Evolutionary conservation across 192 early-diverging fungal species (phyloP).

Genomic region (Linnemannia zychae): DNA sequence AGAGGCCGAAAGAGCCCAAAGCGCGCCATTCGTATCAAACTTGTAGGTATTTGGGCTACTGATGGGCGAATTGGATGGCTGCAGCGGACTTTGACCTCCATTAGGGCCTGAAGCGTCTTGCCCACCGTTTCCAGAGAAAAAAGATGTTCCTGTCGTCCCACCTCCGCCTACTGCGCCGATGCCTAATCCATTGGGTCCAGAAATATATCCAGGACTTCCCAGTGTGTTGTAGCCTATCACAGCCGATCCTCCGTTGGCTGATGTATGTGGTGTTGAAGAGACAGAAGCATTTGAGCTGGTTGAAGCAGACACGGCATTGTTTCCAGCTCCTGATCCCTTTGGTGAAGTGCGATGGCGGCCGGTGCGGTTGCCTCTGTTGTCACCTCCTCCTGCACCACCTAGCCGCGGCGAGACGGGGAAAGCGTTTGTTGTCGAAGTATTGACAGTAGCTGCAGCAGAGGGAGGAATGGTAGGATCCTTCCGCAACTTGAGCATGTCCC

Average conservation of each 20-base stretch:
- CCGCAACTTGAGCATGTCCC: constrained; percentile 52
- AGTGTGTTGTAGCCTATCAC: neutral
- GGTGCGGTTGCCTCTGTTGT: neutral
- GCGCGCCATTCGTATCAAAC: constrained; percentile 55
- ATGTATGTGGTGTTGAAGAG: neutral
- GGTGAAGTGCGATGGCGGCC: constrained; percentile 39
- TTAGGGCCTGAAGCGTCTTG: neutral
- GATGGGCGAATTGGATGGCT: neutral
- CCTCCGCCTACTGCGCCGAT: neutral
- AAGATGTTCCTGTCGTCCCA: neutral
- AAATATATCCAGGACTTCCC: neutral
- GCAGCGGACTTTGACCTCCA: neutral
- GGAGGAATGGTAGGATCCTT: constrained; percentile 53
- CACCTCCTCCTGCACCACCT: constrained; percentile 10
- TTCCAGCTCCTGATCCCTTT: constrained; percentile 14
- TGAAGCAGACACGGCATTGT: neutral
- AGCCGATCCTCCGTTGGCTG: neutral
- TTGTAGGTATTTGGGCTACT: constrained; percentile 16
- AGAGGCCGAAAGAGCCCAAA: constrained; percentile 70
- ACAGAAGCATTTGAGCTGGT: neutral
- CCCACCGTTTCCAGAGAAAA: constrained; percentile 6
- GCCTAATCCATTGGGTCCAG: constrained; percentile 11
- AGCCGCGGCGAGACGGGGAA: constrained; percentile 44
- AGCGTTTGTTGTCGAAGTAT: constrained; percentile 33
- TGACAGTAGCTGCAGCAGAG: constrained; percentile 46